Conservation (phyloP, 148 eudicot species). For the Hydrangea macrophylla region DNA sequence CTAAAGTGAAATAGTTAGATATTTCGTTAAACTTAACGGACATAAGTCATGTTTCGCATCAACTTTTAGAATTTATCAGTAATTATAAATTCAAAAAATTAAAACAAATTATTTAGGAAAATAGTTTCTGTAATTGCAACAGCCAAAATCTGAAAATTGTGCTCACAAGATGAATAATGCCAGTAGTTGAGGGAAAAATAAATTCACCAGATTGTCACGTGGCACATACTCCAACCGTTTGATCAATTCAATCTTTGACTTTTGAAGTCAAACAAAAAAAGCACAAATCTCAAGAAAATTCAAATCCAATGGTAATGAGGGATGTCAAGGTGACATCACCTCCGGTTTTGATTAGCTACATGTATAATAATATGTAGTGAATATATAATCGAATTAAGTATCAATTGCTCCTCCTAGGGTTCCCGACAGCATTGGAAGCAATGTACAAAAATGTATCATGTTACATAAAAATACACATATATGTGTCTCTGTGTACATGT, state of each 20-base stretch:
- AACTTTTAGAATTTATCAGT: too few species aligned
- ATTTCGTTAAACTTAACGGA: too few species aligned
- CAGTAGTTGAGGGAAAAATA: too few species aligned
- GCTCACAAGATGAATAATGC: too few species aligned
- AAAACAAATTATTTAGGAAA: too few species aligned
- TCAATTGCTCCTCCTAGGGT: background rate
- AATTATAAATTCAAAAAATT: too few species aligned
- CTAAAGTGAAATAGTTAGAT: too few species aligned
- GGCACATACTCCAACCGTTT: background rate
- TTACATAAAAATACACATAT: too few species aligned
- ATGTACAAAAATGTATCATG: background rate
- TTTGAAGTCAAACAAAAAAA: background rate
- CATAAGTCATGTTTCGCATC: too few species aligned
- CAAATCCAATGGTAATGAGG: conserved; percentile 3
- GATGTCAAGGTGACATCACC: background rate
- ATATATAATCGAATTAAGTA: background rate
- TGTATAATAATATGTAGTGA: background rate
- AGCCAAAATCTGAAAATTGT: too few species aligned
- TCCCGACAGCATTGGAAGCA: conserved; percentile 16
- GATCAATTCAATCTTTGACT: background rate
- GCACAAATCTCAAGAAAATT: background rate
- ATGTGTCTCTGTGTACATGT: background rate
- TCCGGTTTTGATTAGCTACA: background rate
- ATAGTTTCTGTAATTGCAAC: too few species aligned
- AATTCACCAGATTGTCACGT: too few species aligned